phyloP scores from a whole-genome alignment of 768 basidiomycete genomes.

The Lentinula sp. region DNA sequence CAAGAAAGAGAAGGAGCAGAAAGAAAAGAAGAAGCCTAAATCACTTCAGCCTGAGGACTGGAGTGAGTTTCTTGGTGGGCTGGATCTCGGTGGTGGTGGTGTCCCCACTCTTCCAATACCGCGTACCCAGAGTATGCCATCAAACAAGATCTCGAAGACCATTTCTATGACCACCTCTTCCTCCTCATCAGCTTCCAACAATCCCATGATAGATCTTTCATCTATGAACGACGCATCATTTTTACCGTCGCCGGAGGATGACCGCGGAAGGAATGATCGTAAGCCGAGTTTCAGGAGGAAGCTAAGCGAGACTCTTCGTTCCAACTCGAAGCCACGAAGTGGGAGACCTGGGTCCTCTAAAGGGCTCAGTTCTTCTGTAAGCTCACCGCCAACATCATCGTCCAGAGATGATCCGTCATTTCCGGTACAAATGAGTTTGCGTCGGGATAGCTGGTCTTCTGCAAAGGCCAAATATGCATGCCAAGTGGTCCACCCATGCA shows the following conservation, averaged over 20 bases:
- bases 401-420: background rate
- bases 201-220: slow-evolving; percentile 2
- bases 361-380: background rate
- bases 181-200: background rate
- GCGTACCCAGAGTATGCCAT: slow-evolving; percentile 49
- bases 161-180: background rate
- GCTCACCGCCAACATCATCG: background rate
- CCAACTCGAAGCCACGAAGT: slow-evolving; percentile 7
- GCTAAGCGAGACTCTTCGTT: slow-evolving; percentile 19
- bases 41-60: slow-evolving; percentile 5
- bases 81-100: background rate
- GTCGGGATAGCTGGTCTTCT: slow-evolving; percentile 29
- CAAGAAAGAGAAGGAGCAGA: slow-evolving; percentile 12
- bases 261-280: slow-evolving; percentile 19
- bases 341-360: slow-evolving; percentile 8
- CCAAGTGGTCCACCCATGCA: slow-evolving; percentile 61
- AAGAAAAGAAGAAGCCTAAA: slow-evolving; percentile 14
- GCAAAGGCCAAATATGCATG: slow-evolving; percentile 59
- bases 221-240: background rate
- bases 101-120: slow-evolving; percentile 15
- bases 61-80: background rate
- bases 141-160: slow-evolving; percentile 12
- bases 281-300: slow-evolving; percentile 23
- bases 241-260: slow-evolving; percentile 8
- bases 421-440: background rate